These are phyloP conservation scores for Pestalotiopsis sp. DNA, from an alignment of 2,329 filamentous ascomycete species.

Conservation along the genomic window DNA sequence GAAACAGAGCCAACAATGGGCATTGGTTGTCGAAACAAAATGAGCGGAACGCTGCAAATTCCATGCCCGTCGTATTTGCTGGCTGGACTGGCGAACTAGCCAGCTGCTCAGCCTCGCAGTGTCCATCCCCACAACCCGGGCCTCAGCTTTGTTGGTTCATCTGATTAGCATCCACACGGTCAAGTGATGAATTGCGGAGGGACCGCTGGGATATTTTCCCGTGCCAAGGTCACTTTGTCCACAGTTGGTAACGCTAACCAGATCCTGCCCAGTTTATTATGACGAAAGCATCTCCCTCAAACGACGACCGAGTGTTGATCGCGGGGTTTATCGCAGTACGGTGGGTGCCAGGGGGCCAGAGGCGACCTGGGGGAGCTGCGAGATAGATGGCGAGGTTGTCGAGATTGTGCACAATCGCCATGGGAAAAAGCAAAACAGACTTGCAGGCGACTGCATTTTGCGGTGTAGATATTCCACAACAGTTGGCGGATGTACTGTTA, in stretches of 20 bases:
- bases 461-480: background rate
- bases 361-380: background rate
- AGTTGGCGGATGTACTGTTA: background rate
- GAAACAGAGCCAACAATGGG: background rate
- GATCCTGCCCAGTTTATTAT: background rate
- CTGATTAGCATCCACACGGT: slow-evolving; percentile 3
- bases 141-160: slow-evolving; percentile 1
- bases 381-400: background rate
- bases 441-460: background rate
- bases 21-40: slow-evolving; percentile 7
- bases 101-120: slow-evolving; percentile 9
- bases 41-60: slow-evolving; percentile 5
- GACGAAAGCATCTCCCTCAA: slow-evolving; percentile 8
- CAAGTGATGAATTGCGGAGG: slow-evolving; percentile 13
- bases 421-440: background rate
- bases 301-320: slow-evolving; percentile 8
- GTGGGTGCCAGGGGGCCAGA: background rate
- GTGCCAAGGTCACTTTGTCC: slow-evolving; percentile 7
- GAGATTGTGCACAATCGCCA: background rate
- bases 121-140: slow-evolving; percentile 4
- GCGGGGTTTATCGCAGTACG: slow-evolving; percentile 3
- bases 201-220: slow-evolving; percentile 7
- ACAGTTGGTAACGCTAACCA: slow-evolving; percentile 2
- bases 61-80: slow-evolving; percentile 7
- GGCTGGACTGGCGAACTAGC: background rate